These are phyloP conservation scores for Dacryopinax spathularia DNA, from an alignment of 768 basidiomycete genomes.

Conservation along the genomic window DNA sequence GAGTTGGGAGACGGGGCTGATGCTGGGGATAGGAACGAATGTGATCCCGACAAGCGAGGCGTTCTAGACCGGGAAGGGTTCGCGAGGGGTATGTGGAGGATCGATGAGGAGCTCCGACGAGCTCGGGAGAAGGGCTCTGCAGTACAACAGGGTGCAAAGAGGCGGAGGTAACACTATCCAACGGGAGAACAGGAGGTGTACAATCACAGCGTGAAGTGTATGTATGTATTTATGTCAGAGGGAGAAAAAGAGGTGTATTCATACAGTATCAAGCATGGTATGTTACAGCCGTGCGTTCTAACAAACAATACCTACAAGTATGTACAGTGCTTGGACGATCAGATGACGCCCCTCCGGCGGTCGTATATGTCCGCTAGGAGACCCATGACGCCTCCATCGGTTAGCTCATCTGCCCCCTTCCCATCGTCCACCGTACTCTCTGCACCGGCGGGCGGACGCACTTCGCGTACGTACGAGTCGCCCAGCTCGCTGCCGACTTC, in stretches of 20 bases:
- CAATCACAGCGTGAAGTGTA: neutral
- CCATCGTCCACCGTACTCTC: slow-evolving; percentile 18
- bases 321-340: too few species aligned
- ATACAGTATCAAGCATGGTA: neutral
- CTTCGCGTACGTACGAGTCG: slow-evolving; percentile 63
- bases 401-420: slow-evolving; percentile 36
- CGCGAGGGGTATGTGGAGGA: slow-evolving; percentile 69
- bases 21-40: slow-evolving; percentile 43
- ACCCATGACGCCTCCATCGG: slow-evolving; percentile 74
- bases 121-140: slow-evolving; percentile 15
- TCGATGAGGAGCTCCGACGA: slow-evolving; percentile 68
- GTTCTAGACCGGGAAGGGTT: slow-evolving; percentile 53
- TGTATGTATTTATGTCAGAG: too few species aligned
- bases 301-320: slow-evolving; percentile 6
- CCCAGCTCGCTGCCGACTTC: slow-evolving; percentile 50
- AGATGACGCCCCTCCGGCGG: slow-evolving; percentile 12
- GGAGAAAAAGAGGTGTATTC: slow-evolving; percentile 1
- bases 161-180: neutral
- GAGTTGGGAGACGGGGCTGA: too few species aligned
- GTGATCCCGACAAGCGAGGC: slow-evolving; percentile 42
- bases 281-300: neutral
- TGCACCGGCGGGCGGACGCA: slow-evolving; percentile 19
- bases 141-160: neutral
- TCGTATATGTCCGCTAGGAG: slow-evolving; percentile 74
- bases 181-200: neutral